Percentiles rank a stretch among this genome's conserved stretches.
These are phyloP conservation scores for Collybia mongolica DNA, from an alignment of 768 basidiomycete species.

Conservation along the genomic window DNA sequence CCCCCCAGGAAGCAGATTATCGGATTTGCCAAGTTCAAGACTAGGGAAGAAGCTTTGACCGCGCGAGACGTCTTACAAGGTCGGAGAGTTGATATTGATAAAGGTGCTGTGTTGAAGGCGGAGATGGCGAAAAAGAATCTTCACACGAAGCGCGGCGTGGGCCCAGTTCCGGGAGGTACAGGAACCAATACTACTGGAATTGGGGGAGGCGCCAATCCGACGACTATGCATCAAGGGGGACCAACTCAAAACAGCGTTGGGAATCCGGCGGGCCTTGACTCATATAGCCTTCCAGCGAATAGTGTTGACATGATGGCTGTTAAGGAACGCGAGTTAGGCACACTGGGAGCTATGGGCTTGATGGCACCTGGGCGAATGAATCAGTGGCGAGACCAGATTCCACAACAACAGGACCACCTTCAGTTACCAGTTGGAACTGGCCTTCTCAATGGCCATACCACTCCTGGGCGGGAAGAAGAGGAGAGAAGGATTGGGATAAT, in stretches of 20 bases:
- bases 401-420: conserved; percentile 15
- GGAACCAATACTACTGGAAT: conserved; percentile 14
- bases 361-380: conserved; percentile 27
- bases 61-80: conserved; percentile 91
- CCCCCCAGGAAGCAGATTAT: conserved; percentile 94
- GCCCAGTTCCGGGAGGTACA: conserved; percentile 46
- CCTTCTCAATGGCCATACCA: conserved; percentile 13
- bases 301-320: conserved; percentile 28
- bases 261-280: conserved; percentile 23
- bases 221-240: background rate
- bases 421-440: background rate
- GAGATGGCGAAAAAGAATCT: conserved; percentile 99
- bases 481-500: conserved; percentile 42
- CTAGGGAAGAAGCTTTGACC: conserved; percentile 80
- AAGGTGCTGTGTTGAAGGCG: conserved; percentile 90
- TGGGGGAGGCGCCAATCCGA: conserved; percentile 20
- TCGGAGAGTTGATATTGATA: conserved; percentile 87
- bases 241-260: conserved; percentile 13
- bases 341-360: conserved; percentile 49
- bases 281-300: conserved; percentile 10
- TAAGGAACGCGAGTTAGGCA: conserved; percentile 47
- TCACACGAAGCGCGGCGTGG: conserved; percentile 90
- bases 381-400: conserved; percentile 35
- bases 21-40: conserved; percentile 94
- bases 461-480: conserved; percentile 37